Evolutionary conservation across 1,284 basidiomycete species (phyloP).

Genomic region (Ceratobasidium sp.): DNA sequence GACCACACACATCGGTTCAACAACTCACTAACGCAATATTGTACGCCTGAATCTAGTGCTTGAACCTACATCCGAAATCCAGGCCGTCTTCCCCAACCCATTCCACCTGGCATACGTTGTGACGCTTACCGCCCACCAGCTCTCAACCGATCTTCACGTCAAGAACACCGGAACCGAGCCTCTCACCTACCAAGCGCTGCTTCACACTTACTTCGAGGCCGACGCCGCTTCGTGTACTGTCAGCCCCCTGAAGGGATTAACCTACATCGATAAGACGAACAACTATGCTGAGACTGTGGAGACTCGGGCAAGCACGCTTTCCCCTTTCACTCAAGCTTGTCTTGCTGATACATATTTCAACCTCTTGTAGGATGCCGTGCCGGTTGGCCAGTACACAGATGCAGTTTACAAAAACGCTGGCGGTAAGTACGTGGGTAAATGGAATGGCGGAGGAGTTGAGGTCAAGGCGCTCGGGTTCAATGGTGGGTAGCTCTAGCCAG

Average conservation of each 20-base stretch:
- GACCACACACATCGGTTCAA: conserved; percentile 50
- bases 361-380: conserved; percentile 58
- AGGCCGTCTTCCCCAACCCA: conserved; percentile 65
- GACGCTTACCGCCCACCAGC: conserved; percentile 76
- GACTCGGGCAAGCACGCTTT: conserved; percentile 50
- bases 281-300: conserved; percentile 63
- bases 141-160: conserved; percentile 83
- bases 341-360: neutral
- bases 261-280: conserved; percentile 77
- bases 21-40: conserved; percentile 4
- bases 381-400: conserved; percentile 74
- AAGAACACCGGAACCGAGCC: conserved; percentile 67
- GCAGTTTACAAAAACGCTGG: conserved; percentile 74
- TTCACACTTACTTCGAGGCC: conserved; percentile 87
- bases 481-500: conserved; percentile 35
- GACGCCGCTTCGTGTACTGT: conserved; percentile 63
- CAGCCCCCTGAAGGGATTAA: conserved; percentile 67
- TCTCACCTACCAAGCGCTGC: conserved; percentile 85
- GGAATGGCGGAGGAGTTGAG: conserved; percentile 66
- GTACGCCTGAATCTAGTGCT: conserved; percentile 60
- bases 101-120: conserved; percentile 83
- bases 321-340: neutral
- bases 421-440: conserved; percentile 66
- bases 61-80: conserved; percentile 68
- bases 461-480: conserved; percentile 72